Conservation (phyloP, 2,329 filamentous ascomycete genomes). For the Fusarium sp. region DNA sequence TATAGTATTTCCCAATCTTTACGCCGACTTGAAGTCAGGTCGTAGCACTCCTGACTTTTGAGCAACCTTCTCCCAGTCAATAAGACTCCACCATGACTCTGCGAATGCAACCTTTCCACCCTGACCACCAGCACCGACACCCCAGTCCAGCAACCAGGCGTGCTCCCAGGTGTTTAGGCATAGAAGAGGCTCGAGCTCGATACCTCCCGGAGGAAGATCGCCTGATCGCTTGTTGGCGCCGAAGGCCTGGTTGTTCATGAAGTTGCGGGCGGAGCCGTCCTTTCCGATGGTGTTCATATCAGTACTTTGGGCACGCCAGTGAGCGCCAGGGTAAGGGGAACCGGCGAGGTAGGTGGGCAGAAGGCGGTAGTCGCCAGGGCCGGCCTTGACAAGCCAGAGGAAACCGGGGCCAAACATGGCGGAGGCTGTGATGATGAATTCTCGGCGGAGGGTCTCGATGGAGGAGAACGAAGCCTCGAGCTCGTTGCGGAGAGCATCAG, state of each 20-base stretch:
- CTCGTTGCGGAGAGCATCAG: conserved; percentile 64
- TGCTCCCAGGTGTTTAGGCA: conserved; percentile 98
- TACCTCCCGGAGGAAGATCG: conserved; percentile 71
- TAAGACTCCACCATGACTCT: conserved; percentile 85
- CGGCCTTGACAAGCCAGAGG: conserved; percentile 86
- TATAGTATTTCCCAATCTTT: conserved; percentile 7
- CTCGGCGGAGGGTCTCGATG: conserved; percentile 81
- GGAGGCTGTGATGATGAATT: conserved; percentile 83
- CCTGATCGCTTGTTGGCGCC: conserved; percentile 46
- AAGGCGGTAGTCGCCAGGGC: conserved; percentile 68
- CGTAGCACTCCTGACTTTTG: conserved; percentile 51
- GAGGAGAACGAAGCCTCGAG: conserved; percentile 82
- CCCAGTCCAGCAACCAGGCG: conserved; percentile 87
- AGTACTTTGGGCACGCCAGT: conserved; percentile 76
- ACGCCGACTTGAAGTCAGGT: conserved; percentile 51
- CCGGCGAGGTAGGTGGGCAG: conserved; percentile 92
- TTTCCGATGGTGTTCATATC: conserved; percentile 76
- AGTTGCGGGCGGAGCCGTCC: conserved; percentile 52
- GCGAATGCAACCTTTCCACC: conserved; percentile 81
- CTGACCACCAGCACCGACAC: conserved; percentile 65
- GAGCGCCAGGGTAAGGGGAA: conserved; percentile 85
- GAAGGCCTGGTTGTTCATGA: conserved; percentile 54
- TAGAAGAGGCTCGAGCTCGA: conserved; percentile 79
- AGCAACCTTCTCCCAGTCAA: conserved; percentile 85
- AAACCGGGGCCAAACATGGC: conserved; percentile 98